Percentiles rank a stretch among this genome's conserved stretches.
Conservation (phyloP, 495 filamentous ascomycete genomes). For the Echria macrotheca region DNA sequence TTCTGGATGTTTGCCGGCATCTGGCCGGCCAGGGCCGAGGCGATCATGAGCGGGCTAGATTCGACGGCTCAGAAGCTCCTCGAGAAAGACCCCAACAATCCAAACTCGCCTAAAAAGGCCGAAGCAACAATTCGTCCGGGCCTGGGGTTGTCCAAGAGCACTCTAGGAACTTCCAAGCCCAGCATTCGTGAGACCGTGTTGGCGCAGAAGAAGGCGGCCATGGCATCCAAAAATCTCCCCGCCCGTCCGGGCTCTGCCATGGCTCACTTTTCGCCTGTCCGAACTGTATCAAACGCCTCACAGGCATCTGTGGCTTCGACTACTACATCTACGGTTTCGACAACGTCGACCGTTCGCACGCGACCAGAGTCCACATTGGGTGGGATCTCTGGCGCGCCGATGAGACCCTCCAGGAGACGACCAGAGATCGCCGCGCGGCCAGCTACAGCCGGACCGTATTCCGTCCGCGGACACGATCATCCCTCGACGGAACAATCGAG, state of each 20-base stretch:
- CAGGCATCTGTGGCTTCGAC: constrained; percentile 39
- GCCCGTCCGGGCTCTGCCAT: constrained; percentile 72
- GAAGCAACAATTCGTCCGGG: constrained; percentile 45
- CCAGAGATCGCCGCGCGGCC: constrained; percentile 47
- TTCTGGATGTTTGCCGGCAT: constrained; percentile 76
- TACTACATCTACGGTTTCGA: constrained; percentile 12
- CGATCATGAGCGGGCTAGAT: constrained; percentile 70
- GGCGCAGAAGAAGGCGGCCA: constrained; percentile 64
- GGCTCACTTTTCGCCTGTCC: constrained; percentile 55
- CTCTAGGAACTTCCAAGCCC: constrained; percentile 53
- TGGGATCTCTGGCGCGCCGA: constrained; percentile 51
- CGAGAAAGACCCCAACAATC: constrained; percentile 75
- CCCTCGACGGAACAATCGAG: constrained; percentile 38
- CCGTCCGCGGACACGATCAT: constrained; percentile 44
- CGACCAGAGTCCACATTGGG: constrained; percentile 35
- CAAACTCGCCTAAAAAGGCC: constrained; percentile 55
- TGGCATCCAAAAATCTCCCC: constrained; percentile 54
- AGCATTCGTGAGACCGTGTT: constrained; percentile 68
- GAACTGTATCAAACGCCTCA: constrained; percentile 41
- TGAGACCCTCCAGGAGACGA: constrained; percentile 46
- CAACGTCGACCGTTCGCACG: constrained; percentile 33
- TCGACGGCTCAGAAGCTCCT: constrained; percentile 65
- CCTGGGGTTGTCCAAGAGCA: constrained; percentile 53
- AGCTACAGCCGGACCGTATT: constrained; percentile 54
- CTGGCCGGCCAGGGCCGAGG: constrained; percentile 74